Percentiles rank a stretch among this genome's conserved stretches.
These are phyloP conservation scores for Chiua virens DNA, from an alignment of 768 basidiomycete genomes.

Conservation along the genomic window DNA sequence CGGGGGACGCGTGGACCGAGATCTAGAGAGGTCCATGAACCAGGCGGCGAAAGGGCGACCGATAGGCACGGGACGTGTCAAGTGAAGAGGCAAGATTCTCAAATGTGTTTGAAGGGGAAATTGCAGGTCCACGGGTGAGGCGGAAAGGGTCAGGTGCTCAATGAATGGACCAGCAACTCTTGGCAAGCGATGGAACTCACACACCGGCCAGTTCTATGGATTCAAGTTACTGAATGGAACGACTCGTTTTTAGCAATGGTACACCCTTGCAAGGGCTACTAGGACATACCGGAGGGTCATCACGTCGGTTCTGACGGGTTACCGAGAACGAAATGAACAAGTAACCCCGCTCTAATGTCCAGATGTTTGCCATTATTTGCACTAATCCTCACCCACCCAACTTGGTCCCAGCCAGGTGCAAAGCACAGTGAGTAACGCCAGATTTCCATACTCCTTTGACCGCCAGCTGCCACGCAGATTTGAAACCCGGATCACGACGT, in stretches of 20 bases:
- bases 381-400: no score
- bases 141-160: slow-evolving; percentile 13
- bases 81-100: slow-evolving; percentile 17
- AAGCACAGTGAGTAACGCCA: no score
- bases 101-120: slow-evolving; percentile 4
- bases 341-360: no score
- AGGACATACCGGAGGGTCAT: neutral
- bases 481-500: slow-evolving; percentile 11
- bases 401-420: neutral
- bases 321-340: neutral
- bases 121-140: neutral
- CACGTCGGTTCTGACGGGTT: neutral
- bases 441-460: no score
- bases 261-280: no score
- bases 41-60: slow-evolving; percentile 16
- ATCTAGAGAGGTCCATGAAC: slow-evolving; percentile 8
- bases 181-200: slow-evolving; percentile 1
- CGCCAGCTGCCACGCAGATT: neutral
- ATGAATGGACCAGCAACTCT: slow-evolving; percentile 9
- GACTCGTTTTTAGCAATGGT: neutral
- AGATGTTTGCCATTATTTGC: no score
- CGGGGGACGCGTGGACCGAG: neutral
- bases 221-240: neutral
- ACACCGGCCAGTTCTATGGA: neutral
- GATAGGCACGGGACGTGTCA: slow-evolving; percentile 4